Base-by-base conservation (phyloP, 2,329 filamentous ascomycete genomes). In the Orbilia brochopaga region DNA sequence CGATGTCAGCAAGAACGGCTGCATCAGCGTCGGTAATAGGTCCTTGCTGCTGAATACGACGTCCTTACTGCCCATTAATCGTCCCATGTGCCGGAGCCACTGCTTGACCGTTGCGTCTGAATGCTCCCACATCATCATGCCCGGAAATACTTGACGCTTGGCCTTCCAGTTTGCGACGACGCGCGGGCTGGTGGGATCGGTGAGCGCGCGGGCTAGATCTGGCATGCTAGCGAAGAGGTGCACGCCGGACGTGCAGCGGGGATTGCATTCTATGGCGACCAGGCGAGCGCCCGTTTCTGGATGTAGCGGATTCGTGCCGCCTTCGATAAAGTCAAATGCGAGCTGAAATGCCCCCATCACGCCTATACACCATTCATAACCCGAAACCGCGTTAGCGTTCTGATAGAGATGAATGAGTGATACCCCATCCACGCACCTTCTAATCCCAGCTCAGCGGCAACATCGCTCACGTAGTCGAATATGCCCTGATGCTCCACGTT, bases 311-410 rank as follows among this genome's bases (percentile, higher is more conserved):
- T 30, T 17, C 1, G 74, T 13, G 17, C 19, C 19, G 19, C 48
- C 74, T 59, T 78, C 77, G 21, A 78, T 73, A 44, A 78, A 77
- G 62, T 78, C 78, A 58, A 78, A 75, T 2, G 77, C 77, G 1
- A 78, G 65, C 53, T 78, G 77, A 2, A 59, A 73, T 2, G 64
- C 50, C 10, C 60, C 60, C 27, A 32, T 56, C 3, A 57, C 53
- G 2, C 60, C 60, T 58, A 8, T 11, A 42, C 27, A 48, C n/a
- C 4, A 46, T n/a, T n/a, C 37, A 15, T 13, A 44, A 32, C 21
- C 23, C 21, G 27, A 48, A 6, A n/a, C n/a, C n/a, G n/a, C n/a
- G 15, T n/a, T 27, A 46, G 19, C 17, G n/a, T 17, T n/a, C n/a
- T 44, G 37, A 15, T 5, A 42, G 2, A 40, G 15, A 19, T 23